These are phyloP conservation scores for Corynespora cassiicola DNA, from an alignment of 2,329 filamentous ascomycete genomes.

Conservation along the genomic window DNA sequence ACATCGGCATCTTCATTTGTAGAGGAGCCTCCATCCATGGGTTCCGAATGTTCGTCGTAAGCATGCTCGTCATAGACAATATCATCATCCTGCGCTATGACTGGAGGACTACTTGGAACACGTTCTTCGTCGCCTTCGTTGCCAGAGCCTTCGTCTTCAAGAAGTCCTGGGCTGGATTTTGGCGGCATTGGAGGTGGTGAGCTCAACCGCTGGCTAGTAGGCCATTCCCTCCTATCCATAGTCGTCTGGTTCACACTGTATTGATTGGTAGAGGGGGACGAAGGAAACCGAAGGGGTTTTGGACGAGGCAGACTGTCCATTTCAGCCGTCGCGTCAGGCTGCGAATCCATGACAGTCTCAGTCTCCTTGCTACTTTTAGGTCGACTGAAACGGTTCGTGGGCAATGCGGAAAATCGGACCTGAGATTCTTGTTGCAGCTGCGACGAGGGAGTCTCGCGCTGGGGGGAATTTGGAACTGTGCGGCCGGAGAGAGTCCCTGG, in stretches of 20 bases:
- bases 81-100: slow-evolving; percentile 26
- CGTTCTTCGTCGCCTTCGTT: slow-evolving; percentile 30
- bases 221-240: slow-evolving; percentile 32
- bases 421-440: slow-evolving; percentile 28
- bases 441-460: slow-evolving; percentile 22
- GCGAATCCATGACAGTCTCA: slow-evolving; percentile 54
- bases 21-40: slow-evolving; percentile 17
- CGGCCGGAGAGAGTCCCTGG: slow-evolving; percentile 30
- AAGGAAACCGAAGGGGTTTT: slow-evolving; percentile 39
- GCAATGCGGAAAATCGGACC: slow-evolving; percentile 21
- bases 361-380: slow-evolving; percentile 39
- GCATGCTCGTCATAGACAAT: slow-evolving; percentile 30
- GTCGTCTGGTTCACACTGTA: slow-evolving; percentile 47
- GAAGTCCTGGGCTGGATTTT: slow-evolving; percentile 20
- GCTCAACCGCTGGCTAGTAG: slow-evolving; percentile 38
- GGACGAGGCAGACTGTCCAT: slow-evolving; percentile 33
- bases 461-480: slow-evolving; percentile 22
- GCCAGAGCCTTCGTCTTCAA: slow-evolving; percentile 10
- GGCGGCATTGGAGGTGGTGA: slow-evolving; percentile 40
- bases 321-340: slow-evolving; percentile 41
- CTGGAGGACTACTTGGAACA: slow-evolving; percentile 46
- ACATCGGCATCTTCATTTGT: slow-evolving; percentile 16
- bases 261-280: slow-evolving; percentile 43
- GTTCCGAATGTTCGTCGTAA: slow-evolving; percentile 32
- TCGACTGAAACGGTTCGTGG: slow-evolving; percentile 16